Percentiles rank a stretch among this genome's conserved stretches.
These are phyloP conservation scores for Saitozyma podzolica DNA, from an alignment of 768 basidiomycete species.

Conservation along the genomic window DNA sequence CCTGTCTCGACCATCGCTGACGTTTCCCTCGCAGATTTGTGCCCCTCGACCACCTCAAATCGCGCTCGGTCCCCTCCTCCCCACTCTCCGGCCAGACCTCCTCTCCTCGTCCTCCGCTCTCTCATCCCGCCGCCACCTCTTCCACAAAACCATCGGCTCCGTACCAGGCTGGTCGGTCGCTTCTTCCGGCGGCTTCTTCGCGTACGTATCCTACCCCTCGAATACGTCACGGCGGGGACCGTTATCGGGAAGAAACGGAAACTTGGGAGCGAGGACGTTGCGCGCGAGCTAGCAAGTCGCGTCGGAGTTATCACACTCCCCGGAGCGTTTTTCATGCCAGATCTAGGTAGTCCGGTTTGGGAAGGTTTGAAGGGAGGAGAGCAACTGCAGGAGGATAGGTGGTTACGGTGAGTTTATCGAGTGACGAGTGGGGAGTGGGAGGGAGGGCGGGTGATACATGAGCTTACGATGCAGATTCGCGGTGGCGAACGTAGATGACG, in stretches of 20 bases:
- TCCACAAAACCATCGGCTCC: slow-evolving; percentile 57
- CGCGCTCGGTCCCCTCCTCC: slow-evolving; percentile 63
- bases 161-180: slow-evolving; percentile 63
- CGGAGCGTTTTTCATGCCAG: slow-evolving; percentile 62
- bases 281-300: slow-evolving; percentile 62
- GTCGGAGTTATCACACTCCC: slow-evolving; percentile 70
- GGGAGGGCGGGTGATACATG: not conserved
- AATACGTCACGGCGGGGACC: slow-evolving; percentile 13
- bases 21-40: slow-evolving; percentile 58
- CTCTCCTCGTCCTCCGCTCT: slow-evolving; percentile 59
- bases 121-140: slow-evolving; percentile 61
- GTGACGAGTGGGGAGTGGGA: not conserved
- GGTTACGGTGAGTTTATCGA: slow-evolving; percentile 56
- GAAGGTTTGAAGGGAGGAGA: slow-evolving; percentile 37
- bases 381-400: slow-evolving; percentile 58
- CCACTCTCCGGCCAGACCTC: slow-evolving; percentile 61
- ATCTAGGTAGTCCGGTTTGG: slow-evolving; percentile 21
- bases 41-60: slow-evolving; percentile 71
- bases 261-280: slow-evolving; percentile 60
- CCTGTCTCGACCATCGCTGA: slow-evolving; percentile 1
- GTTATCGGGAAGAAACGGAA: slow-evolving; percentile 19
- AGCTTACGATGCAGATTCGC: slow-evolving; percentile 60
- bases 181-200: slow-evolving; percentile 72
- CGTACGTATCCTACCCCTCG: slow-evolving; percentile 61
- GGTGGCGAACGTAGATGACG: slow-evolving; percentile 75